Evolutionary conservation across 176 grass and related monocot species (phyloP).

Genomic region (Musa beccarii): DNA sequence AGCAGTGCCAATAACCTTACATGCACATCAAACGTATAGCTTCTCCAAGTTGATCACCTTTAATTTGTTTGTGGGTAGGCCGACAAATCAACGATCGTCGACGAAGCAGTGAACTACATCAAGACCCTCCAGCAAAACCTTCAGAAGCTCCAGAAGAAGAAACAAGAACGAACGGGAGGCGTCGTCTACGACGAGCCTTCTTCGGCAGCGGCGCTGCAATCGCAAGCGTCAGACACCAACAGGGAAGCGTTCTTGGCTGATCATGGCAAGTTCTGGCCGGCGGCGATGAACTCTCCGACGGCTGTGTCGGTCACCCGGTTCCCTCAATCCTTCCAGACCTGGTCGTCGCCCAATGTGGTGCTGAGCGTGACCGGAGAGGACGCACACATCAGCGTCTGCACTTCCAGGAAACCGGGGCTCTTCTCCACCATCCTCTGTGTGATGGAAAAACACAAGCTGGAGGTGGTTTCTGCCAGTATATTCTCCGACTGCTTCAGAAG

Average conservation of each 20-base stretch:
- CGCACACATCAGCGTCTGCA: slow-evolving; percentile 38
- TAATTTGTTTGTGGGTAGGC: slow-evolving; percentile 16
- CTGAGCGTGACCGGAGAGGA: slow-evolving; percentile 30
- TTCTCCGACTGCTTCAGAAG: slow-evolving; percentile 6
- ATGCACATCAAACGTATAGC: background rate
- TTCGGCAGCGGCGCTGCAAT: background rate
- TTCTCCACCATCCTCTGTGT: slow-evolving; percentile 29
- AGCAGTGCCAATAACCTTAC: too few species aligned
- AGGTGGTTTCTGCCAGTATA: slow-evolving; percentile 36
- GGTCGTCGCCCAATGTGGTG: slow-evolving; percentile 45
- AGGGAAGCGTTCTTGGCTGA: slow-evolving; percentile 34
- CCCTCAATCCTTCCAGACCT: slow-evolving; percentile 35
- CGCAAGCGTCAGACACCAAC: background rate
- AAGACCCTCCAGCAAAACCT: slow-evolving; percentile 33
- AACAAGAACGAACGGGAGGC: slow-evolving; percentile 27
- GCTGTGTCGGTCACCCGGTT: background rate
- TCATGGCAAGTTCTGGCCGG: slow-evolving; percentile 15
- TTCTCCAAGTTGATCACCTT: background rate
- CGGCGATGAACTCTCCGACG: background rate
- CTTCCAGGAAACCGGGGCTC: slow-evolving; percentile 14
- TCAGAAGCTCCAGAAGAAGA: slow-evolving; percentile 33
- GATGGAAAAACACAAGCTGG: slow-evolving; percentile 51
- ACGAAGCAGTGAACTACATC: slow-evolving; percentile 58
- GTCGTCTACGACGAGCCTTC: background rate
- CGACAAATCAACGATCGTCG: slow-evolving; percentile 52